These are phyloP conservation scores for Hypoxylon rickii DNA, from an alignment of 495 filamentous ascomycete genomes.

Conservation along the genomic window DNA sequence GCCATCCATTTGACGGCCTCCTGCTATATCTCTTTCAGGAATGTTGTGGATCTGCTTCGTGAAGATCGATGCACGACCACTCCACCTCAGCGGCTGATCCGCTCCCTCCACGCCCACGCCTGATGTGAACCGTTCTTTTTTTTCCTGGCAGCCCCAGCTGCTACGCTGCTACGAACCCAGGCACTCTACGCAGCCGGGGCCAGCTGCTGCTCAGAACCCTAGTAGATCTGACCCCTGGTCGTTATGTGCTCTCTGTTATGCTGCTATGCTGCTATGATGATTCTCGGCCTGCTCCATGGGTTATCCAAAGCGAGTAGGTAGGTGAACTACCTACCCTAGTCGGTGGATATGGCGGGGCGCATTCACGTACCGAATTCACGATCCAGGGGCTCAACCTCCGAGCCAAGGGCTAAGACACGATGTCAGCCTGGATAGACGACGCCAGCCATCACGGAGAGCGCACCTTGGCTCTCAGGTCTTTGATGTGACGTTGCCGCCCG, in stretches of 20 bases:
- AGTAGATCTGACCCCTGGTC: conserved; percentile 14
- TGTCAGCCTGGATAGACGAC: conserved; percentile 24
- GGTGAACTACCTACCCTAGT: conserved; percentile 4
- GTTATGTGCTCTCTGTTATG: conserved; percentile 12
- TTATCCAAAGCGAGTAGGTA: conserved; percentile 5
- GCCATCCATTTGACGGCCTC: conserved; percentile 24
- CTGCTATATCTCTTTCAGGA: conserved; percentile 34
- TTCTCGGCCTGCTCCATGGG: conserved; percentile 13
- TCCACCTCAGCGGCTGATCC: conserved; percentile 20
- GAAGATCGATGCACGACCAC: conserved; percentile 29
- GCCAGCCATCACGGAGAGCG: conserved; percentile 32
- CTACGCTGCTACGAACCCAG: too few species aligned
- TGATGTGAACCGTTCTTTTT: not conserved
- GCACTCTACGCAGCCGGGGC: too few species aligned
- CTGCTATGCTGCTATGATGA: conserved; percentile 3
- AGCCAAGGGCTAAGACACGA: conserved; percentile 27
- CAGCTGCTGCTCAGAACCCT: too few species aligned
- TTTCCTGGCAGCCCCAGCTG: not conserved
- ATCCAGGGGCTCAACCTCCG: conserved; percentile 28
- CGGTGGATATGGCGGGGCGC: conserved; percentile 19
- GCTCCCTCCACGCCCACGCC: not conserved
- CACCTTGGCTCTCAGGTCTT: conserved; percentile 5
- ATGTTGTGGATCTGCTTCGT: conserved; percentile 29
- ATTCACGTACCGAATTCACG: conserved; percentile 30
- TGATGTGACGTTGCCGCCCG: conserved; percentile 27